A percentile compares a stretch with the other conserved stretches of the same genome.
phyloP scores from a whole-genome alignment of 495 filamentous ascomycete genomes.

The Tuber brumale region DNA sequence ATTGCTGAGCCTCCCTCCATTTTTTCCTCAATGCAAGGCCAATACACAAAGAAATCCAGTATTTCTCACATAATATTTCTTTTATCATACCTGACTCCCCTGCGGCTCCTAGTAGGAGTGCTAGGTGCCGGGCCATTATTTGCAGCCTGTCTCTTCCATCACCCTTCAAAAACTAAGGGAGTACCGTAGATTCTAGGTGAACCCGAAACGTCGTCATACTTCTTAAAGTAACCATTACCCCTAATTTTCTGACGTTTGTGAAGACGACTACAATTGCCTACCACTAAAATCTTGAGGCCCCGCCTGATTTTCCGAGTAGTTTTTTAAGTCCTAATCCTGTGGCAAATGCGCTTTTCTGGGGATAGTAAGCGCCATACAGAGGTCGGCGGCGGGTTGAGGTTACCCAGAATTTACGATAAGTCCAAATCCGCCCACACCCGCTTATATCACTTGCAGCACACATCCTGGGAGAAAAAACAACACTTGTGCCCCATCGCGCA shows the following conservation, averaged over 20 bases:
- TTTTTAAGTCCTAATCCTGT: no score
- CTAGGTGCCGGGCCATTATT: neutral
- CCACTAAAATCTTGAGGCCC: no score
- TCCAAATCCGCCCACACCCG: neutral
- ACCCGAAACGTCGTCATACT: no score
- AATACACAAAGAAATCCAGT: neutral
- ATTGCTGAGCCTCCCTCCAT: constrained; percentile 31
- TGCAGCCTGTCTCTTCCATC: neutral
- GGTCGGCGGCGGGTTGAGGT: no score
- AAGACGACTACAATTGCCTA: no score
- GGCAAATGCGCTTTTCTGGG: no score
- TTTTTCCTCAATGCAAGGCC: constrained; percentile 23
- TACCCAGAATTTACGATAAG: no score
- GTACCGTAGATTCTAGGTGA: no score
- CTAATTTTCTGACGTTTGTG: no score
- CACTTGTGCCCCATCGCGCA: neutral
- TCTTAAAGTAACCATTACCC: no score
- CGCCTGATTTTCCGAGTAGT: no score
- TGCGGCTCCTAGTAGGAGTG: neutral
- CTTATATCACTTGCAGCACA: neutral
- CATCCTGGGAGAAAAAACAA: neutral
- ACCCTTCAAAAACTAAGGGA: neutral
- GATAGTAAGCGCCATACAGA: no score
- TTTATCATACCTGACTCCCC: neutral
- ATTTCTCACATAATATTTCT: neutral